Percentiles rank a stretch among this genome's conserved stretches.
Conservation (phyloP, 805 yeast genomes). For the Candida tallmaniae region DNA sequence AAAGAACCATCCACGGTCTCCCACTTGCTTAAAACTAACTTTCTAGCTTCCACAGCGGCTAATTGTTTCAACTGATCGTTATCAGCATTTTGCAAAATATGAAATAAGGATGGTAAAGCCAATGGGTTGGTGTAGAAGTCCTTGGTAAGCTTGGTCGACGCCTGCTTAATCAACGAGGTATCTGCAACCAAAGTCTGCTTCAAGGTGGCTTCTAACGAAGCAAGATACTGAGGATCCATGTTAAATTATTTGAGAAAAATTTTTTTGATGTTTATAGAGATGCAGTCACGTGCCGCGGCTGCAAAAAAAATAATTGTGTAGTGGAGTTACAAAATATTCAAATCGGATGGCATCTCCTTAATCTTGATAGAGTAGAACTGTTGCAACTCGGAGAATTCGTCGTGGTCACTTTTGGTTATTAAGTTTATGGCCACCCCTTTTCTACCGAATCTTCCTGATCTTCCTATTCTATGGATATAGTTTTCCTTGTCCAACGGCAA, state of each 20-base stretch:
- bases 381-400: conserved; percentile 70
- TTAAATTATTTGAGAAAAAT: background rate
- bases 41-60: conserved; percentile 96
- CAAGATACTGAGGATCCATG: conserved; percentile 70
- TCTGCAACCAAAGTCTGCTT: conserved; percentile 78
- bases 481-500: conserved; percentile 90
- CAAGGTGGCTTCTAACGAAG: conserved; percentile 74
- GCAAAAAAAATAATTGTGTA: too few relatives aligned
- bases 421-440: conserved; percentile 97
- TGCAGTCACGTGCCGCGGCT: background rate
- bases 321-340: conserved; percentile 23
- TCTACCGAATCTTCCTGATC: conserved; percentile 98
- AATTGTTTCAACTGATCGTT: conserved; percentile 77
- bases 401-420: conserved; percentile 74
- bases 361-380: conserved; percentile 65
- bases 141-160: conserved; percentile 67
- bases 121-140: conserved; percentile 69
- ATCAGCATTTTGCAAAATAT: conserved; percentile 65
- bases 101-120: conserved; percentile 78
- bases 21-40: conserved; percentile 75
- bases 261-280: background rate
- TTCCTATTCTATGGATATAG: conserved; percentile 95
- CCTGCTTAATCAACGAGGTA: conserved; percentile 74
- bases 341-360: conserved; percentile 74
- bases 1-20: conserved; percentile 41